phyloP scores from a whole-genome alignment of 208 protist species.

The Leishmania gerbilli region DNA sequence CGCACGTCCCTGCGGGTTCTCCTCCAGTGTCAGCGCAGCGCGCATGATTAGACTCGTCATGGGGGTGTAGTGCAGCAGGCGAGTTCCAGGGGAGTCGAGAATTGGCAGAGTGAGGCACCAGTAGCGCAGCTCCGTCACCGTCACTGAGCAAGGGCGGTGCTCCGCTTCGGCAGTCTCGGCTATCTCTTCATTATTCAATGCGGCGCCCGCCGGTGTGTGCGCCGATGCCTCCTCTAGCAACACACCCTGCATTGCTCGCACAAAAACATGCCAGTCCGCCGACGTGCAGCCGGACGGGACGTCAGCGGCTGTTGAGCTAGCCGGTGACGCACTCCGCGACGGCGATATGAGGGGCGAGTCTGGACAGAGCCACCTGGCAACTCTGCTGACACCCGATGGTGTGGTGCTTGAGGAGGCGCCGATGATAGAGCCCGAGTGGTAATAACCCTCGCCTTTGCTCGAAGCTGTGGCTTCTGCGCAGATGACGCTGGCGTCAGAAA shows the following conservation, averaged over 20 bases:
- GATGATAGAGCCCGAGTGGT: background rate
- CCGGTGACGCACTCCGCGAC: background rate
- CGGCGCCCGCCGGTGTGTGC: background rate
- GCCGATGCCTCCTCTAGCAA: conserved; percentile 17
- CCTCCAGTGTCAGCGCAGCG: conserved; percentile 20
- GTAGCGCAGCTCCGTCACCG: conserved; percentile 10
- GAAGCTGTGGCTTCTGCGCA: background rate
- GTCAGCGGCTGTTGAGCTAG: background rate
- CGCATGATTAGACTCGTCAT: conserved; percentile 32
- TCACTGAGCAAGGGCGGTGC: background rate
- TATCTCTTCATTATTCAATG: background rate
- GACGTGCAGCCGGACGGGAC: conserved; percentile 6
- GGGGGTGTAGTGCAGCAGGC: conserved; percentile 19
- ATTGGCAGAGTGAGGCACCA: conserved; percentile 43
- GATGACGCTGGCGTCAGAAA: background rate
- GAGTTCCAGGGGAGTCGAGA: conserved; percentile 21
- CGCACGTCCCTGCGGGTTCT: background rate
- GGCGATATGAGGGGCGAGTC: conserved; percentile 1
- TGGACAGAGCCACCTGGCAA: conserved; percentile 20
- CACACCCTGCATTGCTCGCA: conserved; percentile 11
- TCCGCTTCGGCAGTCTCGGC: background rate
- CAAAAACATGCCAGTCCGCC: conserved; percentile 5
- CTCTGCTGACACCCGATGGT: background rate
- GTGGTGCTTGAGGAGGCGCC: background rate
- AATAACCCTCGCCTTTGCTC: background rate